Evolutionary conservation across 83 land plant species (phyloP).

Genomic region (Picea abies): DNA sequence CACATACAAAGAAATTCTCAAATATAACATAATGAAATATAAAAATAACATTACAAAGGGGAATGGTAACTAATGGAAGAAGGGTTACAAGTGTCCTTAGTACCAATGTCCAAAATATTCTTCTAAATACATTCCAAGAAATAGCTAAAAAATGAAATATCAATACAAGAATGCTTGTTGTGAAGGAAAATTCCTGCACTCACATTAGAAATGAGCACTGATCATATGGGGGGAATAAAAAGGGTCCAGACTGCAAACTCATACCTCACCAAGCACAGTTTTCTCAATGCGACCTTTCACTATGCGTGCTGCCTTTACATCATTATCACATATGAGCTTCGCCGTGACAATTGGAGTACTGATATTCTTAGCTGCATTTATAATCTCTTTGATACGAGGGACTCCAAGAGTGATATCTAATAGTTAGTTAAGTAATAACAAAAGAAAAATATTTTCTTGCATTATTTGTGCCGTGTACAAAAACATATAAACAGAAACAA

Average conservation of each 20-base stretch:
- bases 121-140: too few relatives aligned
- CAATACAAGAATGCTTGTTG: too few relatives aligned
- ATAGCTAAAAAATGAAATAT: too few relatives aligned
- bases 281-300: slow-evolving; percentile 89
- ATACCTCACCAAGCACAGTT: slow-evolving; percentile 79
- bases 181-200: background rate
- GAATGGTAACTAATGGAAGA: background rate
- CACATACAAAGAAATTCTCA: background rate
- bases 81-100: background rate
- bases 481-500: background rate
- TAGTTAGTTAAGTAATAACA: slow-evolving; percentile 27
- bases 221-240: background rate
- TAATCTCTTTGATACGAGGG: slow-evolving; percentile 88
- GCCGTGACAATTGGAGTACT: slow-evolving; percentile 92
- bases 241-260: slow-evolving; percentile 33
- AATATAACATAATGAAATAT: background rate
- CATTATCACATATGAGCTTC: slow-evolving; percentile 47
- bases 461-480: background rate
- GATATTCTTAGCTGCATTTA: slow-evolving; percentile 76
- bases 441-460: slow-evolving; percentile 4
- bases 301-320: slow-evolving; percentile 57
- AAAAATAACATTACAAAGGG: background rate
- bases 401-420: slow-evolving; percentile 96
- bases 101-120: background rate
- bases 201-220: background rate